Conservation (phyloP, 306 rosid species). For the Inga oerstediana region DNA sequence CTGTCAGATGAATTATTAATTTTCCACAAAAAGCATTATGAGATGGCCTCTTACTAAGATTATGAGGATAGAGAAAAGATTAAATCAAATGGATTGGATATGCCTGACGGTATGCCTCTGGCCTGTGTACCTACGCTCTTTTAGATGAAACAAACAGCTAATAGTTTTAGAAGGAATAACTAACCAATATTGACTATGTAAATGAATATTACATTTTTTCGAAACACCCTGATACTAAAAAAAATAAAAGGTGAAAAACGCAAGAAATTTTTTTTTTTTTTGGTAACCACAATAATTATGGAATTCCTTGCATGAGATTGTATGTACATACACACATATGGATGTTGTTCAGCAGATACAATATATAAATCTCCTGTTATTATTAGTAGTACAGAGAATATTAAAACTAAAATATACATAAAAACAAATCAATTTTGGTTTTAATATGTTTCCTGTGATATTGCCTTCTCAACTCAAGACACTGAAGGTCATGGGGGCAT, state of each 20-base stretch:
- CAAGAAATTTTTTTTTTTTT: too few species aligned
- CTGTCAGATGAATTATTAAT: not conserved
- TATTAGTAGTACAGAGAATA: not conserved
- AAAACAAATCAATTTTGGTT: not conserved
- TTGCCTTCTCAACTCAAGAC: conserved; percentile 6
- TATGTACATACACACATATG: not conserved
- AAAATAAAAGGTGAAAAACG: not conserved
- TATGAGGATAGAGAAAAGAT: not conserved
- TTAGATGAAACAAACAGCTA: too few species aligned
- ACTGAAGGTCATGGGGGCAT: conserved; percentile 18
- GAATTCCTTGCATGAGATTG: not conserved
- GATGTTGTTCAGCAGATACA: not conserved
- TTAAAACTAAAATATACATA: not conserved
- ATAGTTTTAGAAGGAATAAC: not conserved
- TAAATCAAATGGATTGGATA: not conserved
- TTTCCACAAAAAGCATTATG: not conserved
- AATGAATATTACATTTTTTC: not conserved
- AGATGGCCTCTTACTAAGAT: not conserved
- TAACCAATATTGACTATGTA: not conserved
- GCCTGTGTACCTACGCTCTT: not conserved
- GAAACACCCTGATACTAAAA: not conserved
- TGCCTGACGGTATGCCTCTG: not conserved
- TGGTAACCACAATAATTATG: not conserved
- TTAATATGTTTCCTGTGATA: not conserved
- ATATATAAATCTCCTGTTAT: not conserved